These are phyloP conservation scores for Globisporangium parvum DNA, from an alignment of 352 stramenopile genomes.

Conservation along the genomic window DNA sequence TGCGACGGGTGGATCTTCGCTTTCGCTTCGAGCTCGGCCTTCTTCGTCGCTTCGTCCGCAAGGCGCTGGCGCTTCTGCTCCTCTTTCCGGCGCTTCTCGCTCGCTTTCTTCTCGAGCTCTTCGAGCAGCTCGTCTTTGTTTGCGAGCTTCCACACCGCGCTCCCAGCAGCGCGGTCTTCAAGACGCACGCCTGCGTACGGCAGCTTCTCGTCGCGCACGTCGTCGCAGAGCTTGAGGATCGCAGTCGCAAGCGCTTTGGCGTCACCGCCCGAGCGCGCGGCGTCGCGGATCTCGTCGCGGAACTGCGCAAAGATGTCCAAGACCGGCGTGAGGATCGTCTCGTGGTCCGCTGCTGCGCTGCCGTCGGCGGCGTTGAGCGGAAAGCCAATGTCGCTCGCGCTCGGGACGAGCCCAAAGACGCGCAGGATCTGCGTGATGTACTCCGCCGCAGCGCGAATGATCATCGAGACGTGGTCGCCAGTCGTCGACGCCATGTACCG, in stretches of 20 bases:
- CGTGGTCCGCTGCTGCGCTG: conserved; percentile 39
- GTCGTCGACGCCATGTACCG: conserved; percentile 63
- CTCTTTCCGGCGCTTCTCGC: conserved; percentile 77
- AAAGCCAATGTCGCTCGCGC: conserved; percentile 78
- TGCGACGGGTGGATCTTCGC: conserved; percentile 89
- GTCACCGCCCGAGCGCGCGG: conserved; percentile 43
- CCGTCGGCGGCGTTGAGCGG: conserved; percentile 37
- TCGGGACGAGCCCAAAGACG: conserved; percentile 76
- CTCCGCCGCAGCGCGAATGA: conserved; percentile 74
- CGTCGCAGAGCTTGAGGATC: conserved; percentile 83
- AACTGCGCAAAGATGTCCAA: conserved; percentile 90
- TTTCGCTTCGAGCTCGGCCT: conserved; percentile 78
- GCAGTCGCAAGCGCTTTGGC: conserved; percentile 51
- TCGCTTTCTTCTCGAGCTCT: conserved; percentile 70
- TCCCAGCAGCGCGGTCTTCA: conserved; percentile 67
- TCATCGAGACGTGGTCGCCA: conserved; percentile 63
- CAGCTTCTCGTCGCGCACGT: conserved; percentile 87
- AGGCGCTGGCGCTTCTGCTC: conserved; percentile 69
- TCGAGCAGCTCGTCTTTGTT: conserved; percentile 85
- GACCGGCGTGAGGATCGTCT: conserved; percentile 78
- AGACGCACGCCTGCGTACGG: conserved; percentile 83
- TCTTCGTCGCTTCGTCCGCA: conserved; percentile 70
- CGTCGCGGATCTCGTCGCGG: conserved; percentile 75
- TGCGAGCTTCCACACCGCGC: conserved; percentile 88
- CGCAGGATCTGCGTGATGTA: conserved; percentile 88